Evolutionary conservation across 345 rosid species (phyloP).

Genomic region (Arabidopsis suecica): DNA sequence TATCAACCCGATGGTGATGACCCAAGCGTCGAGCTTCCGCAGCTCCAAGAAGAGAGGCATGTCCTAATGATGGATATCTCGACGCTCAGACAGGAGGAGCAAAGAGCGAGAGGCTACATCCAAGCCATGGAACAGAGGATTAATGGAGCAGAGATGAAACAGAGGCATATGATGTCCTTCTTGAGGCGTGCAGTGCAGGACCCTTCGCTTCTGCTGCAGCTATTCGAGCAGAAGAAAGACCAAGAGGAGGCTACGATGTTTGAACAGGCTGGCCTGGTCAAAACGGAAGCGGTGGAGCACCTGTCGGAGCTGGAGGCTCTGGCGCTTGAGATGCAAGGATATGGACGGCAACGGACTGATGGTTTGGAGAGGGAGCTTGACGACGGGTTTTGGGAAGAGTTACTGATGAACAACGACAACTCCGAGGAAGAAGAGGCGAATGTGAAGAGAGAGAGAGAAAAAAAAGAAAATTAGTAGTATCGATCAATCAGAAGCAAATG

Average conservation of each 20-base stretch:
- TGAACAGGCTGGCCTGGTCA: constrained; percentile 46
- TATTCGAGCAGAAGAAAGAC: constrained; percentile 59
- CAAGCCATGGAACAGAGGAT: constrained; percentile 73
- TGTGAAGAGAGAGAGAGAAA: constrained; percentile 21
- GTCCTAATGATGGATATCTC: constrained; percentile 62
- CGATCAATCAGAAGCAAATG: not conserved
- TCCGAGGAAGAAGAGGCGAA: constrained; percentile 52
- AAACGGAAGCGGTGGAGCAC: constrained; percentile 57
- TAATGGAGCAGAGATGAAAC: constrained; percentile 72
- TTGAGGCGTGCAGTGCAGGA: constrained; percentile 71
- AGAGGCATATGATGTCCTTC: constrained; percentile 90
- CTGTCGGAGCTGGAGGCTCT: constrained; percentile 84
- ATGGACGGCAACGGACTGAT: constrained; percentile 47
- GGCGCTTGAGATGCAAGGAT: constrained; percentile 87
- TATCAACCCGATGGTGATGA: constrained; percentile 45
- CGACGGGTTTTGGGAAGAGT: constrained; percentile 73
- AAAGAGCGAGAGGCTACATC: constrained; percentile 60
- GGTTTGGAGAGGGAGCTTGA: constrained; percentile 53
- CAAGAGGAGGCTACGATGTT: constrained; percentile 54
- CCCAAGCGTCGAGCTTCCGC: constrained; percentile 50
- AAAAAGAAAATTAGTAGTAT: not conserved
- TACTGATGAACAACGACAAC: constrained; percentile 51
- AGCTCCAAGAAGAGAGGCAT: constrained; percentile 65
- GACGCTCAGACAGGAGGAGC: constrained; percentile 76
- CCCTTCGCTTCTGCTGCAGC: constrained; percentile 65